A percentile compares a stretch with the other conserved stretches of the same genome.
Conservation (phyloP, 495 filamentous ascomycete genomes). For the Penicillium paxilli region DNA sequence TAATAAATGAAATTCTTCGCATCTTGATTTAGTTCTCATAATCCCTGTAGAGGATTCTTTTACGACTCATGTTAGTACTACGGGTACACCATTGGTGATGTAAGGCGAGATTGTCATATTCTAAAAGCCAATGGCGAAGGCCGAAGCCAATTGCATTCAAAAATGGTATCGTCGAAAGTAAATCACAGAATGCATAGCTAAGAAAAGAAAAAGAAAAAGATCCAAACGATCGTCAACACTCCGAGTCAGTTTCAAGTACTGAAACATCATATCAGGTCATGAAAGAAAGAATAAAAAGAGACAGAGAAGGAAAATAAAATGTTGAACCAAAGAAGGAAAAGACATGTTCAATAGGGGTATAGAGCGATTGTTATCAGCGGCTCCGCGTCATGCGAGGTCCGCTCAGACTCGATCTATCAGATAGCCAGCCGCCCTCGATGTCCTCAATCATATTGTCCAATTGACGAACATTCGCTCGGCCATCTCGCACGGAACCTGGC, state of each 20-base stretch:
- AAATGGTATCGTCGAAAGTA: conserved; percentile 33
- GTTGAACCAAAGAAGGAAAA: background rate
- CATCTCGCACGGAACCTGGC: conserved; percentile 14
- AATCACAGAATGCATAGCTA: background rate
- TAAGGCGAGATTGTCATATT: background rate
- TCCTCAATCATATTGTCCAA: conserved; percentile 43
- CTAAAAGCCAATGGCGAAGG: background rate
- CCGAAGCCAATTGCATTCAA: background rate
- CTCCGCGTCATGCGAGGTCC: conserved; percentile 11
- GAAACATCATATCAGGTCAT: conserved; percentile 7
- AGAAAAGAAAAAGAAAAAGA: background rate
- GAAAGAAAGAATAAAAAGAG: background rate
- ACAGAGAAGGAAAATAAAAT: background rate
- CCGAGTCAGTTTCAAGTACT: background rate
- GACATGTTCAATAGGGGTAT: background rate
- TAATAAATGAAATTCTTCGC: too few species aligned
- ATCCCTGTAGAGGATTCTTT: too few species aligned
- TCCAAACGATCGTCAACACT: background rate
- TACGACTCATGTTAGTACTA: too few species aligned
- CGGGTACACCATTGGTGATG: too few species aligned
- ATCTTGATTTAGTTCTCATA: too few species aligned
- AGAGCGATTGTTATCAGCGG: conserved; percentile 2
- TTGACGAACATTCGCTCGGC: conserved; percentile 27
- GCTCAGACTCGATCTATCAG: conserved; percentile 31
- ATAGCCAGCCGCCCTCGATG: conserved; percentile 38